Percentiles rank a stretch among this genome's conserved stretches.
Evolutionary conservation across 345 rosid species (phyloP).

Genomic region (Conringia planisiliqua): DNA sequence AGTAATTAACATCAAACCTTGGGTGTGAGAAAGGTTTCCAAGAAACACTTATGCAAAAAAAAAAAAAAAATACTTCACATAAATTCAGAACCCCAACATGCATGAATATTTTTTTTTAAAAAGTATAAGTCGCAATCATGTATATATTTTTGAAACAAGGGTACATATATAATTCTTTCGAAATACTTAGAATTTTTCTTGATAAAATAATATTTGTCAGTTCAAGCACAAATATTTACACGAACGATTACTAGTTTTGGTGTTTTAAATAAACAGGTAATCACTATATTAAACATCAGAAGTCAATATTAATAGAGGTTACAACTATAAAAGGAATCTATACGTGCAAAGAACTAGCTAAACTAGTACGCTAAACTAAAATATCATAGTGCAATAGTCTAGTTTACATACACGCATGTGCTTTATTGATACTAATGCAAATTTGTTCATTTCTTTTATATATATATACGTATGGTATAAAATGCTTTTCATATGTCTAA

Average conservation of each 20-base stretch:
- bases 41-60: neutral
- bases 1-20: neutral
- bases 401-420: neutral
- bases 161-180: neutral
- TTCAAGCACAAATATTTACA: neutral
- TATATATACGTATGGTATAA: neutral
- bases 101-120: no score
- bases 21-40: neutral
- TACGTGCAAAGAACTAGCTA: neutral
- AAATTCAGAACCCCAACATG: no score
- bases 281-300: neutral
- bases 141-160: no score
- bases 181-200: neutral
- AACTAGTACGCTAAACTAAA: neutral
- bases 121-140: no score
- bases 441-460: neutral
- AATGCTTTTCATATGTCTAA: neutral
- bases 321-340: neutral
- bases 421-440: neutral
- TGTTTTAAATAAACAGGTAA: neutral
- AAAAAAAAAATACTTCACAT: no score
- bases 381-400: neutral
- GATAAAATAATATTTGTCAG: neutral
- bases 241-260: neutral
- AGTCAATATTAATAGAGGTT: neutral